These are phyloP conservation scores for Coemansia pectinata DNA, from an alignment of 192 early-diverging fungal species.

Conservation along the genomic window DNA sequence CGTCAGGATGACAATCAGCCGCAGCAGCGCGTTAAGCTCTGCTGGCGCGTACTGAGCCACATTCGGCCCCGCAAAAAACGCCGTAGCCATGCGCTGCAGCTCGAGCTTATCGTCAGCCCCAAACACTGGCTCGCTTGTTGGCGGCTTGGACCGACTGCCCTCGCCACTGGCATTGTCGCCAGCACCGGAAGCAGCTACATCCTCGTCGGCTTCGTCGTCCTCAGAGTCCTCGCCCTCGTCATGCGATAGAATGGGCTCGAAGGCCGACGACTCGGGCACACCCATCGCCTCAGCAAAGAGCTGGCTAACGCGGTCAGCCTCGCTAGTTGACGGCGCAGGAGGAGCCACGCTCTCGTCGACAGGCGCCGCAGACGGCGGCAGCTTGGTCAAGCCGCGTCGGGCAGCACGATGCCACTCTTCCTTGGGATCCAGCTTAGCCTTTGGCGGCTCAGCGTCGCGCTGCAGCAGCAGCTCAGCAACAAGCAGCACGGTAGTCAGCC, in stretches of 20 bases:
- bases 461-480: conserved; percentile 47
- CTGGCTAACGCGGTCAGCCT: conserved; percentile 8
- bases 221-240: conserved; percentile 4
- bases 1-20: conserved; percentile 82
- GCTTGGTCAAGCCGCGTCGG: conserved; percentile 43
- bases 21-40: conserved; percentile 66
- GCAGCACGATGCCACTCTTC: conserved; percentile 45
- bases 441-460: conserved; percentile 38
- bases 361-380: conserved; percentile 36
- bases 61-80: conserved; percentile 30
- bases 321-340: neutral
- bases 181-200: neutral
- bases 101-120: conserved; percentile 14
- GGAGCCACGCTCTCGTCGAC: conserved; percentile 13
- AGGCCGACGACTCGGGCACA: conserved; percentile 12
- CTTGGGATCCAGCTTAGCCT: conserved; percentile 21
- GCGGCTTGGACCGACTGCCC: neutral
- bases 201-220: conserved; percentile 4
- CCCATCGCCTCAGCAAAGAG: conserved; percentile 11
- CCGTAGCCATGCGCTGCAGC: conserved; percentile 32
- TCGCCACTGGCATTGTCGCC: neutral
- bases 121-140: conserved; percentile 28
- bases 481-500: conserved; percentile 44
- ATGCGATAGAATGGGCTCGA: conserved; percentile 22
- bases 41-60: conserved; percentile 20